These are phyloP conservation scores for Magnusiomyces sp. DNA, from an alignment of 1,139 yeast genomes.

Conservation along the genomic window DNA sequence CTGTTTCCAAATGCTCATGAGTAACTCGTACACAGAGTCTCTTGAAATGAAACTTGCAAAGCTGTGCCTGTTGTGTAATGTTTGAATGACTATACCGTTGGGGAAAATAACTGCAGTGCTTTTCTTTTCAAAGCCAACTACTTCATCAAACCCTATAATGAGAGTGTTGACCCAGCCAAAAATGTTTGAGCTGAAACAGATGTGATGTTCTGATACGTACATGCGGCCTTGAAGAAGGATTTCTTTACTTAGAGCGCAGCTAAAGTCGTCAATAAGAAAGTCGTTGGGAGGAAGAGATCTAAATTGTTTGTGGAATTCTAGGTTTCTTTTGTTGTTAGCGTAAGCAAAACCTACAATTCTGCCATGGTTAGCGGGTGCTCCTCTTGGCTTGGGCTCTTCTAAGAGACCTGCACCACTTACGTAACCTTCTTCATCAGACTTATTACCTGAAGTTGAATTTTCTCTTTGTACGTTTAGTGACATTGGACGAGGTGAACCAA, in stretches of 20 bases:
- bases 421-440: neutral
- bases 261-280: conserved; percentile 69
- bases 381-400: conserved; percentile 6
- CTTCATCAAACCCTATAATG: conserved; percentile 63
- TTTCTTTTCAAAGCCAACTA: conserved; percentile 65
- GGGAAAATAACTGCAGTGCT: conserved; percentile 87
- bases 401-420: neutral
- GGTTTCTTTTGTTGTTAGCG: conserved; percentile 63
- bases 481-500: neutral
- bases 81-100: conserved; percentile 74
- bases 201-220: conserved; percentile 68
- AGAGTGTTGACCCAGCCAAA: conserved; percentile 89
- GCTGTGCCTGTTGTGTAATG: conserved; percentile 52
- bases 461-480: neutral
- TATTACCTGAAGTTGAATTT: neutral
- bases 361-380: conserved; percentile 34
- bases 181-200: conserved; percentile 87
- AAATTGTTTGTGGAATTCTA: conserved; percentile 73
- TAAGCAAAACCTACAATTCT: conserved; percentile 36
- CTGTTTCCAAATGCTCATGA: conserved; percentile 37
- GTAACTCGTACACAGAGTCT: conserved; percentile 65
- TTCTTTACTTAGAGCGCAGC: conserved; percentile 85
- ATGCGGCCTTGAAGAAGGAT: conserved; percentile 86
- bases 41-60: conserved; percentile 86
- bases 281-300: conserved; percentile 61